Conservation (phyloP, 805 yeast species). For the Candida yuanshanica region DNA sequence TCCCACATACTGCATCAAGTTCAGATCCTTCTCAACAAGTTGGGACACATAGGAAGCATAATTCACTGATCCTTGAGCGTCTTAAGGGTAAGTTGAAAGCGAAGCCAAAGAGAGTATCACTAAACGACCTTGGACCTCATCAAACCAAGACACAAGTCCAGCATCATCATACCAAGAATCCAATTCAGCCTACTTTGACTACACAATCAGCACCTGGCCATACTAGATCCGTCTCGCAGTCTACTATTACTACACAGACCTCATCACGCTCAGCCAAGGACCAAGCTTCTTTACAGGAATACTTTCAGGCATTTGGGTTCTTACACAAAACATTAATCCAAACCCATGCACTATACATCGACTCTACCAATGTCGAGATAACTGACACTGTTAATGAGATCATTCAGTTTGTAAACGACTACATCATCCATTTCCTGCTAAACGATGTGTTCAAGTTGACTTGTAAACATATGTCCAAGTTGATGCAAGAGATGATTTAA, state of each 20-base stretch:
- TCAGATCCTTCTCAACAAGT: not conserved
- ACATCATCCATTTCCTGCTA: slow-evolving; percentile 9
- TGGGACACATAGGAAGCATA: not conserved
- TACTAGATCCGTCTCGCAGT: slow-evolving; percentile 3
- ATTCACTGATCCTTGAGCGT: slow-evolving; percentile 5
- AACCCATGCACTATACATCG: slow-evolving; percentile 3
- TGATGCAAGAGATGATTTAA: not conserved
- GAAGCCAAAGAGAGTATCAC: not conserved
- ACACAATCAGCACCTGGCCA: not conserved
- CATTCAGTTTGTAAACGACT: slow-evolving; percentile 5
- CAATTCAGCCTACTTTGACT: not conserved
- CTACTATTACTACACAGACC: slow-evolving; percentile 1
- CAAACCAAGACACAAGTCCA: not conserved
- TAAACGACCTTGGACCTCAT: not conserved
- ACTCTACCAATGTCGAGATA: slow-evolving; percentile 2
- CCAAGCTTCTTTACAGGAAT: slow-evolving; percentile 9
- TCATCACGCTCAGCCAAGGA: slow-evolving; percentile 11
- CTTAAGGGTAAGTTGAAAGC: slow-evolving; percentile 4
- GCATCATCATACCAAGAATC: not conserved
- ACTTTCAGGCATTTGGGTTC: slow-evolving; percentile 5
- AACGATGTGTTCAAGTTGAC: slow-evolving; percentile 3
- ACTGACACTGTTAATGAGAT: slow-evolving; percentile 4
- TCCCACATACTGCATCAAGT: not conserved
- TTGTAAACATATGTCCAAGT: not conserved
- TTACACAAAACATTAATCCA: slow-evolving; percentile 6